Evolutionary conservation across 441 rosid genomes (phyloP), one percentile per base, ranked within the genome.

Genomic region (Gossypium schwendimanii): DNA sequence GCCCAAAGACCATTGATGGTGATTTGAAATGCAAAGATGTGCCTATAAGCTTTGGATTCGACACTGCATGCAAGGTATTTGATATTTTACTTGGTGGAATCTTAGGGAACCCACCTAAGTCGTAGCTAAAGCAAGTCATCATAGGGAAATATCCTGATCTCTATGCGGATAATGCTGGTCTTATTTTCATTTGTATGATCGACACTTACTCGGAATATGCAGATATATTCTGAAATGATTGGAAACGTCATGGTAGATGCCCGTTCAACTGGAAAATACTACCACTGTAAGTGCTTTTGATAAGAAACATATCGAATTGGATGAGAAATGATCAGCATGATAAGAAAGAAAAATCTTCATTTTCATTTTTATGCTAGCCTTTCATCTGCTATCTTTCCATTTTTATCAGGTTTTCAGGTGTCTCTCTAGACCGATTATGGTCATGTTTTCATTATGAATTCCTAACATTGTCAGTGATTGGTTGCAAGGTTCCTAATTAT

Each of bases 211-310:
- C 12, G 63, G 44, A 64, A 23, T 61, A 6, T 76, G 83, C 90
- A 93, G 98, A 90, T 93, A 39, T 96, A 93, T 83, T 83, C 99
- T 49, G 99, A 96, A 78, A 89, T 91, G 99, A 96, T 96, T 80
- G 99, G 97, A 71, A 96, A 93, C 81, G 97, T 96, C 79, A 96
- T 96, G 99, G 87, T 89, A 73, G 98, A 96, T 88, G 99, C 99
- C 49, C 88, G 98, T 57, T 96, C 99, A 47, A 91, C 99, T 33
- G 98, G 98, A 81, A 96, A 96, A 71, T 93, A 96, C 77, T 93
- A 96, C 76, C 99, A 96, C 63, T 96, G 98, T 96, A 87, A 88
- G 98, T 84, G 6, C 64, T 60, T 76, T 49, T 57, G 31, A 24
- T 58, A 57, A 70, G 41, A 53, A 5, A 41, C 39, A 23, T 73